Percentiles rank a stretch among this genome's conserved stretches.
phyloP scores from a whole-genome alignment of 2,329 filamentous ascomycete species.

The Aureobasidium subglaciale region DNA sequence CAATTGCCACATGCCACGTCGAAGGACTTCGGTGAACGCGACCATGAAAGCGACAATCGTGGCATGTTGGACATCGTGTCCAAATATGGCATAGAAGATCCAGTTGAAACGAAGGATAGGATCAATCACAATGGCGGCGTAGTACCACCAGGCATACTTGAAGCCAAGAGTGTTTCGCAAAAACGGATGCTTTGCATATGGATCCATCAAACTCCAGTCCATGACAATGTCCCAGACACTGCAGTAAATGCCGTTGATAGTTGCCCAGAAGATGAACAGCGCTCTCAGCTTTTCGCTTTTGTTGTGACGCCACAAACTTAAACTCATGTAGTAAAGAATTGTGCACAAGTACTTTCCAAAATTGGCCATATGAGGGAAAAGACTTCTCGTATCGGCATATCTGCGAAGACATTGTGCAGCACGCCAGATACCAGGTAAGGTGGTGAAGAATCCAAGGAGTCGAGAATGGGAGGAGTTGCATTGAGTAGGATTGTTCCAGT shows the following conservation, averaged over 20 bases:
- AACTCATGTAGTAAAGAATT: conserved; percentile 67
- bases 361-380: conserved; percentile 89
- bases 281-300: conserved; percentile 53
- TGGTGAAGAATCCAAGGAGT: conserved; percentile 75
- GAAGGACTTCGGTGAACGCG: conserved; percentile 68
- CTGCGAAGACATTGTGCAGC: conserved; percentile 84
- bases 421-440: conserved; percentile 83
- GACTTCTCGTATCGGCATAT: conserved; percentile 76
- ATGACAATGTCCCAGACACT: conserved; percentile 92
- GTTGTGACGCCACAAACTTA: conserved; percentile 75
- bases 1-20: conserved; percentile 83
- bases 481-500: conserved; percentile 63
- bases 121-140: conserved; percentile 73
- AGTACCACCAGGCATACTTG: conserved; percentile 76
- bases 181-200: conserved; percentile 52
- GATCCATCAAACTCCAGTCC: conserved; percentile 86
- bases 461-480: conserved; percentile 86
- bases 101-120: conserved; percentile 85
- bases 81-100: conserved; percentile 88
- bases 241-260: conserved; percentile 76
- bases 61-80: conserved; percentile 72
- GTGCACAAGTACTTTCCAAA: conserved; percentile 85
- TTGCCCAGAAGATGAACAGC: conserved; percentile 71
- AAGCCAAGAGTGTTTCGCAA: conserved; percentile 74
- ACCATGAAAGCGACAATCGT: conserved; percentile 75